Base-by-base conservation (phyloP, 352 stramenopile species). In the Nothophytophthora sp. region DNA sequence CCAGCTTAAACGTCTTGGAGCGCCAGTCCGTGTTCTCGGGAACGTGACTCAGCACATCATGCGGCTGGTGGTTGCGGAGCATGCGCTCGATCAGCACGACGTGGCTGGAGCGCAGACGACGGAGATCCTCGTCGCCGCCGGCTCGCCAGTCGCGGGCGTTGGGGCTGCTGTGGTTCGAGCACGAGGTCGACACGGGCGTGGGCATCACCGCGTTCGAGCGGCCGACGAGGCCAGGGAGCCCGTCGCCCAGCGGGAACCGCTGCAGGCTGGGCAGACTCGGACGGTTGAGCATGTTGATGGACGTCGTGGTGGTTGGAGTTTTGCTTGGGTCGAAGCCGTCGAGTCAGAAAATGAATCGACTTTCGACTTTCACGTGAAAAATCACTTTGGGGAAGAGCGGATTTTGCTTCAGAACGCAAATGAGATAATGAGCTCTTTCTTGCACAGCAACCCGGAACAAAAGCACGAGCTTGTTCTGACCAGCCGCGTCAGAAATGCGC, bases 11-110 rank as follows among this genome's bases (percentile, higher is more conserved):
- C 3, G 75, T 86, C 61, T 80, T 83, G 46, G 71, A 74, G 20
- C 62, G 63, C 75, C 75, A 86, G 51, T 86, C 60, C 2, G 39
- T 77, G 60, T 86, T 86, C 38, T 83, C 71, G 0, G 71, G 69
- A 11, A 86, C 62, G 41, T 86, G 63, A 22, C 68, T 86, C 40
- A 86, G 60, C 38, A 86, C 72, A 43, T 81, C 72, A 51, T 86
- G 75, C 23, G 75, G 72, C 50, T 76, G 67, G 60, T 86, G 75
- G 52, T 67, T 72, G 33, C 70, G 71, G 18, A 86, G 54, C 69
- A 86, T 86, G 50, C 70, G 70, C 53, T 86, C 75, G 45, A 86
- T 80, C 9, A 66, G 58, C 36, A 83, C 35, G 5, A 83, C 72
- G 50, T 76, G 51, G 25, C 63, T 68, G 20, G 72, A 74, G 18